A percentile compares a stretch with the other conserved stretches of the same genome.
phyloP scores from a whole-genome alignment of 768 basidiomycete genomes.

The Leccinellum luteum region DNA sequence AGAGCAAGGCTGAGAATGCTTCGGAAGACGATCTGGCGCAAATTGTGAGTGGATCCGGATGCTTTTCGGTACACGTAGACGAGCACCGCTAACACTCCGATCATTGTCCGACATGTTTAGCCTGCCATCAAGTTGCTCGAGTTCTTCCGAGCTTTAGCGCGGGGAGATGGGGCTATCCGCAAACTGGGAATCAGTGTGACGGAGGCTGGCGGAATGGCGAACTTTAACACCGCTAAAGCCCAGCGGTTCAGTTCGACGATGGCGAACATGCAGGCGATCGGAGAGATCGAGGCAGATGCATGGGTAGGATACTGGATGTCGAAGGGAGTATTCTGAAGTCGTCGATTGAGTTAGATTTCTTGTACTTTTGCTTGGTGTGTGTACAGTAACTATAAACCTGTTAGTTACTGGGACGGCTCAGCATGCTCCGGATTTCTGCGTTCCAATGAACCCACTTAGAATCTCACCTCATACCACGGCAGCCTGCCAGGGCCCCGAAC shows the following conservation, averaged over 20 bases:
- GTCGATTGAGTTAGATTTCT: not conserved
- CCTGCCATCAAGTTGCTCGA: constrained; percentile 37
- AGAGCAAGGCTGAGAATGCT: constrained; percentile 16
- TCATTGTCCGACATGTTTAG: constrained; percentile 9
- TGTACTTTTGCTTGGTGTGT: no score
- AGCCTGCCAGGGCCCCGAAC: no score
- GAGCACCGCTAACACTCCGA: not conserved
- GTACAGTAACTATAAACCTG: no score
- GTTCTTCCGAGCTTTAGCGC: constrained; percentile 29
- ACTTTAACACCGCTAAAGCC: constrained; percentile 16
- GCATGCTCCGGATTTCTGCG: no score
- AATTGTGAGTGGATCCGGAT: constrained; percentile 27
- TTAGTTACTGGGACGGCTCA: no score
- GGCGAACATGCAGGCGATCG: constrained; percentile 25
- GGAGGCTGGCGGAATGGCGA: constrained; percentile 23
- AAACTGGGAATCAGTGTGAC: not conserved
- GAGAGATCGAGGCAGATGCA: constrained; percentile 20
- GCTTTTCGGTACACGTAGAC: no score
- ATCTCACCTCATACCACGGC: no score
- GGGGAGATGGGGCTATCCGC: constrained; percentile 14
- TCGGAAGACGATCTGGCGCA: constrained; percentile 26
- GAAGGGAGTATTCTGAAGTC: constrained; percentile 16
- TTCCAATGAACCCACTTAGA: no score
- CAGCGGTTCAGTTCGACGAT: constrained; percentile 20
- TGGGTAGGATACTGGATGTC: constrained; percentile 28